A percentile compares a stretch with the other conserved stretches of the same genome.
Conservation (phyloP, 1,139 yeast species). For the Hemisphaericaspora xylanilytica region DNA sequence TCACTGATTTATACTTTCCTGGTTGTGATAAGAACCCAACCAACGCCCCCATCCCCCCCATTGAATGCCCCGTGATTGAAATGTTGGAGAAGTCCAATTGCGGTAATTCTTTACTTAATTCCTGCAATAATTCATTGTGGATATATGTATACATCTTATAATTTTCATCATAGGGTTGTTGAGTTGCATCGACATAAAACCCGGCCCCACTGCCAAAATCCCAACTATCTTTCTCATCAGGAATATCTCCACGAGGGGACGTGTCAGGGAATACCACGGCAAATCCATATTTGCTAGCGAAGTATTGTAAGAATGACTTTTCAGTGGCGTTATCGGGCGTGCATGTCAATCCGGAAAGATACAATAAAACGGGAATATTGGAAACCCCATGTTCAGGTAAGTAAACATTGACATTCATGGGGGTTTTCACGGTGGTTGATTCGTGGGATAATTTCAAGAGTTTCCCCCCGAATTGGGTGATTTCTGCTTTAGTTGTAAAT, state of each 20-base stretch:
- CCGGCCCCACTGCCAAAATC: slow-evolving; percentile 97
- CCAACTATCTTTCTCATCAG: slow-evolving; percentile 80
- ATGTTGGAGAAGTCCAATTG: slow-evolving; percentile 57
- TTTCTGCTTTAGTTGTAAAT: slow-evolving; percentile 54
- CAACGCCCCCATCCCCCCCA: slow-evolving; percentile 97
- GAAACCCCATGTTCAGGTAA: slow-evolving; percentile 58
- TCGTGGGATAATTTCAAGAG: slow-evolving; percentile 73
- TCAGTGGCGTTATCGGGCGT: slow-evolving; percentile 94
- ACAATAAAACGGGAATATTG: slow-evolving; percentile 69
- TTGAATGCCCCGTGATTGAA: slow-evolving; percentile 90
- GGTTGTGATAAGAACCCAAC: slow-evolving; percentile 74
- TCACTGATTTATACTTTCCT: slow-evolving; percentile 71
- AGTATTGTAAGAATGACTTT: slow-evolving; percentile 83
- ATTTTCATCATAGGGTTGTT: slow-evolving; percentile 65
- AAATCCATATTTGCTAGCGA: slow-evolving; percentile 78
- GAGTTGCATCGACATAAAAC: slow-evolving; percentile 82
- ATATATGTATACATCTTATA: slow-evolving; percentile 88
- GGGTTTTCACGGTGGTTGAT: slow-evolving; percentile 61
- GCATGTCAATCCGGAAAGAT: slow-evolving; percentile 88
- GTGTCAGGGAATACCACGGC: slow-evolving; percentile 95
- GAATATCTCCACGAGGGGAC: slow-evolving; percentile 89
- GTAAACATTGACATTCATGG: slow-evolving; percentile 81
- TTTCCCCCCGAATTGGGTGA: slow-evolving; percentile 72
- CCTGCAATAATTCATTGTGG: slow-evolving; percentile 64
- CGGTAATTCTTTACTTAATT: slow-evolving; percentile 45